A percentile compares a stretch with the other conserved stretches of the same genome.
phyloP scores from a whole-genome alignment of 768 basidiomycete genomes.

The Gymnopilus dilepis region DNA sequence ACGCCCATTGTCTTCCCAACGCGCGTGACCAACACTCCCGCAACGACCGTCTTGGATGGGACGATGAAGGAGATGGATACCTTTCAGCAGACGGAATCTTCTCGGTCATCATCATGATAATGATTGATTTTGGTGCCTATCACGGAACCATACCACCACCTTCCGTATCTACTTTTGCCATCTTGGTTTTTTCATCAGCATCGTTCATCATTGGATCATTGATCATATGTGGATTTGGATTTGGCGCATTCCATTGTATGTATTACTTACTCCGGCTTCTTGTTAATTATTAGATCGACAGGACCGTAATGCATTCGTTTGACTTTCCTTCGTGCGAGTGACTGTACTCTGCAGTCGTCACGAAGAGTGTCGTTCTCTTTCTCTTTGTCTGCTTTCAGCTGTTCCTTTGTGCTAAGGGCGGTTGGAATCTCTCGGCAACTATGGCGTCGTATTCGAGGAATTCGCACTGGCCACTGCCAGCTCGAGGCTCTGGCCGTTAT shows the following conservation, averaged over 20 bases:
- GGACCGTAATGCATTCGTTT: not conserved
- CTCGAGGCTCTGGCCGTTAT: too few species aligned
- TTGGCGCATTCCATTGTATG: not conserved
- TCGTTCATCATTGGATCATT: not conserved
- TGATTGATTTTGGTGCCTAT: not conserved
- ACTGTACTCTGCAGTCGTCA: too few species aligned
- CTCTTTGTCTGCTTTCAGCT: too few species aligned
- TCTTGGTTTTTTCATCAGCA: not conserved
- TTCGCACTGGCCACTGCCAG: too few species aligned
- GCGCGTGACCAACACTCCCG: not conserved
- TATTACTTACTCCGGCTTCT: not conserved
- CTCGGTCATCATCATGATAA: not conserved
- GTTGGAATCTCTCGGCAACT: too few species aligned
- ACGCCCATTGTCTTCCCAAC: slow-evolving; percentile 17
- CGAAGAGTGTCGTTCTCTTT: too few species aligned
- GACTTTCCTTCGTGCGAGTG: too few species aligned
- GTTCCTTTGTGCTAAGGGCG: too few species aligned
- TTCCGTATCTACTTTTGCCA: not conserved
- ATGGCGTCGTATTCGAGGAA: too few species aligned
- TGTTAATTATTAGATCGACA: slow-evolving; percentile 6
- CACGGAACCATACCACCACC: not conserved
- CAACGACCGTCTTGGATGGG: not conserved
- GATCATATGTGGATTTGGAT: not conserved
- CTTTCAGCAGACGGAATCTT: not conserved
- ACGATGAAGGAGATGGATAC: slow-evolving; percentile 11